phyloP scores from a whole-genome alignment of 2,329 filamentous ascomycete species.

The Clonostachys rosea region DNA sequence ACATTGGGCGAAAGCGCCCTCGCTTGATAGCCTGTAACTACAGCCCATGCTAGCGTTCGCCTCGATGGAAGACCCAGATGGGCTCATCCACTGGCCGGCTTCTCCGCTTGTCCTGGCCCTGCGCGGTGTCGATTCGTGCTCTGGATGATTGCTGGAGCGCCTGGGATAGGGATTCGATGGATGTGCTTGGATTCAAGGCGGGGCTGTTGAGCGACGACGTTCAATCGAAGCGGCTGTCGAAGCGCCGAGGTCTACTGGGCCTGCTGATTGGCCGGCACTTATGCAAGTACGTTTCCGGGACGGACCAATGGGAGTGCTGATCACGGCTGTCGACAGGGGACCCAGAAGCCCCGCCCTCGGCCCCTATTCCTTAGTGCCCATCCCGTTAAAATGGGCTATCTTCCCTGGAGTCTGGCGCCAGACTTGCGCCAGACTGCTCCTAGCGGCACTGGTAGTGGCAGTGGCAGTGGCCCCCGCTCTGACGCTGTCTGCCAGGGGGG shows the following conservation, averaged over 20 bases:
- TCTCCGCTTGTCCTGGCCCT: no score
- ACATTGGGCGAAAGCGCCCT: no score
- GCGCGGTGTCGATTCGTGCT: no score
- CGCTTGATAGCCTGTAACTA: no score
- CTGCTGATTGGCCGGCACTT: constrained; percentile 2
- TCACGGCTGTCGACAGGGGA: constrained; percentile 2
- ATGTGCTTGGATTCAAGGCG: no score
- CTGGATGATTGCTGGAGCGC: no score
- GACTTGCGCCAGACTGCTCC: not conserved
- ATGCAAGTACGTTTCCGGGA: constrained; percentile 1
- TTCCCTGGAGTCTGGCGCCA: not conserved
- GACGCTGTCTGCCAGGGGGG: no score
- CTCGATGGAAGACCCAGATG: no score
- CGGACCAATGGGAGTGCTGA: constrained; percentile 1
- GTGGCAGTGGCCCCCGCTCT: no score
- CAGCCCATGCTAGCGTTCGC: no score
- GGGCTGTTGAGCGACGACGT: constrained; percentile 1
- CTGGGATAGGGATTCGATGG: no score
- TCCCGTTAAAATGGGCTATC: not conserved
- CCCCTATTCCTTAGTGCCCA: constrained; percentile 1
- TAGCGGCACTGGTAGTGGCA: not conserved
- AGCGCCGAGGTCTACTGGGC: constrained; percentile 3
- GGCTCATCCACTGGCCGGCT: no score
- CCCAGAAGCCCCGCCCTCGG: not conserved
- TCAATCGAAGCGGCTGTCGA: constrained; percentile 6